Evolutionary conservation across 805 yeast genomes (phyloP), one percentile per base, ranked within the genome.

Genomic region (Yarrowia sp.): DNA sequence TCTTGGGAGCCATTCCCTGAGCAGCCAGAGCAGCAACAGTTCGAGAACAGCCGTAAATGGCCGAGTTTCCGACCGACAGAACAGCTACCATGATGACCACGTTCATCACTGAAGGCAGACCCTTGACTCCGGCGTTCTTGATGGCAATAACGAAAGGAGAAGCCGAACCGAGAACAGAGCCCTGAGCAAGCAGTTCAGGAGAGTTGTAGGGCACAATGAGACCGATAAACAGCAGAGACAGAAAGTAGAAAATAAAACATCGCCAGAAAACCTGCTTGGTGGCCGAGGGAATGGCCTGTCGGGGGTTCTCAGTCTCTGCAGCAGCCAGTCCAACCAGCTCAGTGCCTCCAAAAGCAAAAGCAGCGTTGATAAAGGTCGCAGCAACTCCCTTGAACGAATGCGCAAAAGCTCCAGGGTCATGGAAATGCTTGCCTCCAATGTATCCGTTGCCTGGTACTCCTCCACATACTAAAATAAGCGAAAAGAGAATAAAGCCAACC

Each of bases 261-360:
- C 92, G 79, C 91, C 92, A 87, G 75, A 89, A 86, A 1, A 87
- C 89, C 75, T 88, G 90, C 74, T 87, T 87, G 65, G 87, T 84
- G 47, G 92, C 90, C 64, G 81, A 80, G 44, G 91, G 92, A 66
- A 87, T 80, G 2, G 88, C 76, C 65, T 79, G 79, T 70, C 89
- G 78, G 60, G 92, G 91, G 73, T 87, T 83, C 44, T 76, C 81
- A 31, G 89, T 79, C 74, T 88, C 92, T 6, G 91, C 90, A 33
- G 90, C 86, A 11, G 90, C 86, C 47, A 87, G 78, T 42, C 89
- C 88, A 42, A 83, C 83, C 69, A 87, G 77, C 73, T 88, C 92
- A 18, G 89, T 83, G 68, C 92, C 91, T 50, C 88, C 85, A 71
- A 84, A 88, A 17, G 89, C 82, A 73, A 87, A 88, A 0, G 90